These are phyloP conservation scores for Tilletia setariae DNA, from an alignment of 1,284 basidiomycete species.

Conservation along the genomic window DNA sequence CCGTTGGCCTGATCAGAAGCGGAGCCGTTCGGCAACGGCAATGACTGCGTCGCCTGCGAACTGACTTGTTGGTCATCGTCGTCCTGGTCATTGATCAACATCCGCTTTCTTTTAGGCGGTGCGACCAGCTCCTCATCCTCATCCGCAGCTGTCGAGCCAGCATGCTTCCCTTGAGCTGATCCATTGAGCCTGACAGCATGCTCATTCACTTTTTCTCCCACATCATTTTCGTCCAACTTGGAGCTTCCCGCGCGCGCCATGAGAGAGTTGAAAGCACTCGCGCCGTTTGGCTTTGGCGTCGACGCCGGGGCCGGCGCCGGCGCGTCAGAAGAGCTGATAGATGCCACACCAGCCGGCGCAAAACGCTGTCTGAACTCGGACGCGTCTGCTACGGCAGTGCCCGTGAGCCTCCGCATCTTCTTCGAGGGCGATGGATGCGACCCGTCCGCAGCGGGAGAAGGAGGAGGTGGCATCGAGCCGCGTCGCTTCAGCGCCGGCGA, in stretches of 20 bases:
- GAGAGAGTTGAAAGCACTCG: no score
- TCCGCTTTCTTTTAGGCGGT: constrained; percentile 6
- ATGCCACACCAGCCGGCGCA: not conserved
- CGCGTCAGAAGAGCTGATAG: not conserved
- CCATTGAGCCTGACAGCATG: not conserved
- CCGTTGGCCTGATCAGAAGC: not conserved
- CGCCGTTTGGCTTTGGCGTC: not conserved
- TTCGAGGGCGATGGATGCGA: not conserved
- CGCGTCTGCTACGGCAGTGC: not conserved
- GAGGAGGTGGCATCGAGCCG: constrained; percentile 1
- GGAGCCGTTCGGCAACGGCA: not conserved
- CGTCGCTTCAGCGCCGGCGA: not conserved
- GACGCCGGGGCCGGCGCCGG: not conserved
- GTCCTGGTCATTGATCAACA: not conserved
- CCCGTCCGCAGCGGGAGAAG: not conserved
- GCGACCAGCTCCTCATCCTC: not conserved
- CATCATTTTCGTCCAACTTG: not conserved
- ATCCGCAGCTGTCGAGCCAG: not conserved
- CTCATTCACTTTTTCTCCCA: not conserved
- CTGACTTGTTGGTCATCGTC: not conserved
- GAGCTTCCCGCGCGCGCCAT: not conserved
- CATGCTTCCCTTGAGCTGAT: not conserved
- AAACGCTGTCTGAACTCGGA: constrained; percentile 4
- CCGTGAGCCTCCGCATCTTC: not conserved
- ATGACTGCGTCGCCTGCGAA: not conserved